Percentiles rank a stretch among this genome's conserved stretches.
phyloP scores from a whole-genome alignment of 2,329 filamentous ascomycete genomes.

The Aspergillus fischeri region DNA sequence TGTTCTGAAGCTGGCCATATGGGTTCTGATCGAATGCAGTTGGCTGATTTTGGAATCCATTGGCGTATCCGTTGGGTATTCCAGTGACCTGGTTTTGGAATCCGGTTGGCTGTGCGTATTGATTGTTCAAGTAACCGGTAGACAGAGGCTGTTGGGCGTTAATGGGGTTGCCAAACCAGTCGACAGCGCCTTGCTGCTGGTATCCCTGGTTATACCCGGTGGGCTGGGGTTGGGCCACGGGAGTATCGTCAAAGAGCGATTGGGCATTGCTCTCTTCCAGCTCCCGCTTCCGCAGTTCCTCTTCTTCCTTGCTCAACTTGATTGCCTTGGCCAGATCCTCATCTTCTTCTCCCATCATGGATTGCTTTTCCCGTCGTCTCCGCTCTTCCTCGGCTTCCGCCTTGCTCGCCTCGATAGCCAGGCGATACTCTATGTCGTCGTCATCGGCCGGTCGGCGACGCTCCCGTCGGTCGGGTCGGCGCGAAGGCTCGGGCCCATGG shows the following conservation, averaged over 20 bases:
- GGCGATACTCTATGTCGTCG: constrained; percentile 82
- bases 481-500: constrained; percentile 39
- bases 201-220: constrained; percentile 97
- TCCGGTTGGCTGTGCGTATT: constrained; percentile 75
- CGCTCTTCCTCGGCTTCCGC: constrained; percentile 88
- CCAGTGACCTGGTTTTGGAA: constrained; percentile 58
- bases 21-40: constrained; percentile 62
- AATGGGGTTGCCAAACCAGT: constrained; percentile 95
- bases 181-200: constrained; percentile 91
- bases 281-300: constrained; percentile 73
- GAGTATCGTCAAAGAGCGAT: constrained; percentile 80
- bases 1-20: constrained; percentile 37
- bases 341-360: constrained; percentile 66
- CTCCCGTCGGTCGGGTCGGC: constrained; percentile 40
- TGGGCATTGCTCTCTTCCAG: constrained; percentile 80
- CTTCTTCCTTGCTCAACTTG: constrained; percentile 91
- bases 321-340: constrained; percentile 94
- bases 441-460: constrained; percentile 61
- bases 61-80: constrained; percentile 65
- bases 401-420: constrained; percentile 94
- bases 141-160: constrained; percentile 69
- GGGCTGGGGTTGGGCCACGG: constrained; percentile 66
- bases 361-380: constrained; percentile 61
- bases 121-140: constrained; percentile 64
- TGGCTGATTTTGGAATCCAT: constrained; percentile 66